Conservation (phyloP, 768 basidiomycete species). For the Termitomyces sp. region DNA sequence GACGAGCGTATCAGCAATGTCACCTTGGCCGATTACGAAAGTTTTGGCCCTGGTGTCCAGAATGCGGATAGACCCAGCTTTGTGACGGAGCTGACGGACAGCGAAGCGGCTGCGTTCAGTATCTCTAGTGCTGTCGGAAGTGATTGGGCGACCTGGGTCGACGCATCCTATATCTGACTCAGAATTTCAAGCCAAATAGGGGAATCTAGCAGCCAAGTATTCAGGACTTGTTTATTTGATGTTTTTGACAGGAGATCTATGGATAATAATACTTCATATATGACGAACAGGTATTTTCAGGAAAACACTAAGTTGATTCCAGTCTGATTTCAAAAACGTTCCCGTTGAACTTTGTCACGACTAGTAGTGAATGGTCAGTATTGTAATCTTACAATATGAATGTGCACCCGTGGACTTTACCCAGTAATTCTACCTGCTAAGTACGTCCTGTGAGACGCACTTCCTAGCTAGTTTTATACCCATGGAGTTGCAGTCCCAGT, state of each 20-base stretch:
- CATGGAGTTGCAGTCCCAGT: no score
- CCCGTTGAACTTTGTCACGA: no score
- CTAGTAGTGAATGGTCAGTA: no score
- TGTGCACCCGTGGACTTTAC: no score
- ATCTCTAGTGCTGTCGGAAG: slow-evolving; percentile 42
- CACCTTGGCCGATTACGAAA: slow-evolving; percentile 42
- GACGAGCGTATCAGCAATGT: slow-evolving; percentile 34
- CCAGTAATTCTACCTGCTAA: no score
- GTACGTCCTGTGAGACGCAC: no score
- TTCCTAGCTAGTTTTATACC: no score
- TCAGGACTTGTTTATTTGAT: neutral
- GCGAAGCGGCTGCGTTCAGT: slow-evolving; percentile 30
- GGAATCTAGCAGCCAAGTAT: neutral
- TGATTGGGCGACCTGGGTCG: slow-evolving; percentile 41
- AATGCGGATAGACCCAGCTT: slow-evolving; percentile 33
- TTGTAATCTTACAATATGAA: no score
- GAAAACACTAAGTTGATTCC: no score
- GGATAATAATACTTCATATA: neutral
- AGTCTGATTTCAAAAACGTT: no score
- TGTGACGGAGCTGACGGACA: slow-evolving; percentile 28
- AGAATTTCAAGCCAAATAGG: neutral
- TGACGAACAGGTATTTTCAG: no score
- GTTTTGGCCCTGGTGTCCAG: slow-evolving; percentile 32
- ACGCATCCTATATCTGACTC: slow-evolving; percentile 25
- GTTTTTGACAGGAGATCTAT: neutral